phyloP scores from a whole-genome alignment of 441 rosid genomes.

The Populus trichocarpa region DNA sequence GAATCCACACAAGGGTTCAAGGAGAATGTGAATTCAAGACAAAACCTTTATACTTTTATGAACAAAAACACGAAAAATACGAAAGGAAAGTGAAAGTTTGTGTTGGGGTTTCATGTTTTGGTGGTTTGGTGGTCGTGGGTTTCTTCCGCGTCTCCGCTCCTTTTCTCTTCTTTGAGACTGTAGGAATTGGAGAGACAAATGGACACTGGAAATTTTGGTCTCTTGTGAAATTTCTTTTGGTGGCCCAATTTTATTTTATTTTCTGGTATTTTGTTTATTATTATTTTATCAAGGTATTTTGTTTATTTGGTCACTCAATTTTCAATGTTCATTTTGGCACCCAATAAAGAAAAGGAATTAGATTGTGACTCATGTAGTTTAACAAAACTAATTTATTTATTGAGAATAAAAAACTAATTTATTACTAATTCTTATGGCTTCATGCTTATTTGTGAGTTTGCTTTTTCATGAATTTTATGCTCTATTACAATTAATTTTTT shows the following conservation, averaged over 20 bases:
- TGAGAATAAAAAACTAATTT: no score
- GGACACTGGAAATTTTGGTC: background rate
- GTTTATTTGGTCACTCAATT: background rate
- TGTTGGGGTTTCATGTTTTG: background rate
- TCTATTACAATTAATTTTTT: no score
- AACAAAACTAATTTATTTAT: no score
- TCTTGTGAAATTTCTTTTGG: background rate
- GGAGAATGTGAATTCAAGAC: background rate
- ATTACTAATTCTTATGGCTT: background rate
- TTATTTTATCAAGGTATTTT: no score
- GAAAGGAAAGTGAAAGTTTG: background rate
- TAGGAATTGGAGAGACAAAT: background rate
- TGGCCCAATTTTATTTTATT: background rate
- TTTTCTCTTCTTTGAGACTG: background rate
- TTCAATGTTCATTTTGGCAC: background rate
- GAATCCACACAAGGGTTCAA: background rate
- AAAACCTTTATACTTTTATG: background rate
- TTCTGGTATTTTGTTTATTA: no score
- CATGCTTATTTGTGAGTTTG: background rate
- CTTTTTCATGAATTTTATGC: no score
- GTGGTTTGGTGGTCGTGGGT: background rate
- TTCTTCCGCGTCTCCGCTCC: background rate
- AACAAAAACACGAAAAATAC: background rate
- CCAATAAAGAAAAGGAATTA: no score
- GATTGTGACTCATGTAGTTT: no score